Conservation (phyloP, 345 rosid species). For the Conringia planisiliqua region DNA sequence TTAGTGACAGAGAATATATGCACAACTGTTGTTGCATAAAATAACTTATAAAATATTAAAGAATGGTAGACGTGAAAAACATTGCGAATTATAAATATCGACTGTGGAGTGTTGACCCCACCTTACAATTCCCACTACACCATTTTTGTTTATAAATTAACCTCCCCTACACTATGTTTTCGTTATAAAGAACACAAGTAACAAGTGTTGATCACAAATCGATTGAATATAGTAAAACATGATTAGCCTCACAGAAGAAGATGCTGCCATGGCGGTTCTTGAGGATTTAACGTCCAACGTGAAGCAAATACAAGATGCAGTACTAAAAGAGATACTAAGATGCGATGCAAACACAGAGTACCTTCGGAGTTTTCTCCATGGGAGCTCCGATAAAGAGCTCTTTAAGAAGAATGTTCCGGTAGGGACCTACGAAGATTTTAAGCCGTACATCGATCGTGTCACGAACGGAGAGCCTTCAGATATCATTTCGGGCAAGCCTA, state of each 20-base stretch:
- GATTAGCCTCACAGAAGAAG: background rate
- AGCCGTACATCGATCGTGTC: constrained; percentile 31
- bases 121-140: background rate
- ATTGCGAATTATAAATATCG: no score
- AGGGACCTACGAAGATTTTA: constrained; percentile 58
- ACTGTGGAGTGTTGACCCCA: no score
- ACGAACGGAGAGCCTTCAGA: background rate
- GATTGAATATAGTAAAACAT: background rate
- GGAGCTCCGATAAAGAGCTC: background rate
- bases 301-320: constrained; percentile 34
- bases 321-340: constrained; percentile 42
- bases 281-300: constrained; percentile 2
- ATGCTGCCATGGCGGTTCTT: background rate
- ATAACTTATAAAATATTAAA: no score
- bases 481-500: constrained; percentile 50
- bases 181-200: background rate
- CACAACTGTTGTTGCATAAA: no score
- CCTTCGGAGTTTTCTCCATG: constrained; percentile 27
- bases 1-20: no score
- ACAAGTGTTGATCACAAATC: background rate
- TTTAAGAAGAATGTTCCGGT: constrained; percentile 59
- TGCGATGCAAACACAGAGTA: constrained; percentile 30
- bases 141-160: no score
- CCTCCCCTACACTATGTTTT: no score
- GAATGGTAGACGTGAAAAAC: no score